A percentile compares a stretch with the other conserved stretches of the same genome.
phyloP scores from a whole-genome alignment of 148 eudicot species.

The Fagopyrum tataricum region DNA sequence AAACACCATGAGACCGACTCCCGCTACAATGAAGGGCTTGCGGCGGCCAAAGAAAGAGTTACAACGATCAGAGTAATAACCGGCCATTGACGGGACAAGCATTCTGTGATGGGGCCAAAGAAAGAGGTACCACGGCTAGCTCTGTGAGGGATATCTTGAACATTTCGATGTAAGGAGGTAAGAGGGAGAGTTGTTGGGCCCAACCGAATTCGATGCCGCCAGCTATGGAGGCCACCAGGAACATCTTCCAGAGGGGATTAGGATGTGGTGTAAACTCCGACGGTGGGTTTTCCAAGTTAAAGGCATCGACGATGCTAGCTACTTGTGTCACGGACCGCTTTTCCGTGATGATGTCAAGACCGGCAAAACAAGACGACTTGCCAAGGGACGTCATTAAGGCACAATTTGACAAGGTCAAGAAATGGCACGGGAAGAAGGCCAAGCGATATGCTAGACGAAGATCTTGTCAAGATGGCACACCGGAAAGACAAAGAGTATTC shows the following conservation, averaged over 20 bases:
- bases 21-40: conserved; percentile 39
- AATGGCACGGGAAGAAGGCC: conserved; percentile 29
- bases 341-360: too few relatives aligned
- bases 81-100: conserved; percentile 39
- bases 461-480: too few relatives aligned
- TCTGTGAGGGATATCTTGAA: conserved; percentile 33
- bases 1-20: conserved; percentile 24
- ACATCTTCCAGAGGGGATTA: conserved; percentile 24
- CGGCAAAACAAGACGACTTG: too few relatives aligned
- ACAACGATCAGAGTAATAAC: conserved; percentile 35
- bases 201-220: conserved; percentile 46
- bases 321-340: too few relatives aligned
- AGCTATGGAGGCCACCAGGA: conserved; percentile 37
- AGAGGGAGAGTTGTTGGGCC: conserved; percentile 39
- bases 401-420: too few relatives aligned
- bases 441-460: too few relatives aligned
- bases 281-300: neutral
- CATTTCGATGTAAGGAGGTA: conserved; percentile 33
- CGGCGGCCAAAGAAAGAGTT: conserved; percentile 29
- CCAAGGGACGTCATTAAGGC: too few relatives aligned
- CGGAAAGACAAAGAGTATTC: too few relatives aligned
- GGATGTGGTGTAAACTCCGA: neutral
- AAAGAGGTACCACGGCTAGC: conserved; percentile 43
- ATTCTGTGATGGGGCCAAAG: conserved; percentile 44
- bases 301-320: neutral